These are phyloP conservation scores for Yamadazyma conglobata DNA, from an alignment of 1,139 yeast species.

Conservation along the genomic window DNA sequence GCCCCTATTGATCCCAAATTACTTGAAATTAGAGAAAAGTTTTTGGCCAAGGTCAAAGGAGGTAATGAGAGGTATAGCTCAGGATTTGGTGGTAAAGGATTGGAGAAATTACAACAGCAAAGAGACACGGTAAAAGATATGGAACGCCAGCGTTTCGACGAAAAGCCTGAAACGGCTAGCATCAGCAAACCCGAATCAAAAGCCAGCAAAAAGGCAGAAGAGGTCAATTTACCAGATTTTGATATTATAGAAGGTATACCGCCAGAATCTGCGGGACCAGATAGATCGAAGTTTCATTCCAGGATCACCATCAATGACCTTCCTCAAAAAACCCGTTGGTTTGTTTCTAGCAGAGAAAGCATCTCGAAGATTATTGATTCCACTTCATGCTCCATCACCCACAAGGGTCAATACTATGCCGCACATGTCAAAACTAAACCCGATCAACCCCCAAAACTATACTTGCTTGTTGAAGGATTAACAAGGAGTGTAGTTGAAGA, in stretches of 20 bases:
- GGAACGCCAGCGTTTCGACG: conserved; percentile 41
- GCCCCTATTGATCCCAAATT: conserved; percentile 47
- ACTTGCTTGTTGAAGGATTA: conserved; percentile 74
- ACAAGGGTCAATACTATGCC: conserved; percentile 76
- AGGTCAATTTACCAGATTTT: conserved; percentile 37
- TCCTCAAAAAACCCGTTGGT: conserved; percentile 84
- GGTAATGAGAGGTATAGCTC: conserved; percentile 67
- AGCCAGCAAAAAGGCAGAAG: conserved; percentile 1
- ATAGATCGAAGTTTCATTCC: conserved; percentile 64
- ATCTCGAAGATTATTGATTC: conserved; percentile 65
- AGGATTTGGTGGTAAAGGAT: conserved; percentile 94
- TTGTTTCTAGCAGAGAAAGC: conserved; percentile 67
- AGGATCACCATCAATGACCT: conserved; percentile 77
- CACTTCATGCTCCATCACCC: conserved; percentile 76
- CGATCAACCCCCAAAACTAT: conserved; percentile 63
- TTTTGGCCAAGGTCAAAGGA: conserved; percentile 57
- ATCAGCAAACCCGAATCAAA: conserved; percentile 1
- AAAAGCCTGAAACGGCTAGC: conserved; percentile 7
- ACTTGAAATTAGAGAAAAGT: conserved; percentile 50
- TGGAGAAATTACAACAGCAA: conserved; percentile 71
- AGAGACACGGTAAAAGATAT: conserved; percentile 54
- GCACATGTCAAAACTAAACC: conserved; percentile 40
- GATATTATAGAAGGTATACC: conserved; percentile 51
- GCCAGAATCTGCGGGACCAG: conserved; percentile 64
- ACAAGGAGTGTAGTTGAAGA: conserved; percentile 59